Evolutionary conservation across 441 rosid species (phyloP).

Genomic region (Iberis amara): DNA sequence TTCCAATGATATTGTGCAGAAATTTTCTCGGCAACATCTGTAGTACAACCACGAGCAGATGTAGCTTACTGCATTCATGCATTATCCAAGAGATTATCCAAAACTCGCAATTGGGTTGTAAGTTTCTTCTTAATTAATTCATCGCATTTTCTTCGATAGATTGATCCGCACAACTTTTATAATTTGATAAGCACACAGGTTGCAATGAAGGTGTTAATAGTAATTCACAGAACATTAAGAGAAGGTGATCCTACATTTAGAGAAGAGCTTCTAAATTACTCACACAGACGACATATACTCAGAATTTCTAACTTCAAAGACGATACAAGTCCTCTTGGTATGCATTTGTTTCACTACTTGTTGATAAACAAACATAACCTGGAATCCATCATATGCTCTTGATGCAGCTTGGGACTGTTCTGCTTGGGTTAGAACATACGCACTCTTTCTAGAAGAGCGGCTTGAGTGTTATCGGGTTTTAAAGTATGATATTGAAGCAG

Average conservation of each 20-base stretch:
- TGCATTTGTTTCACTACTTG: constrained; percentile 24
- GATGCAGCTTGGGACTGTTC: constrained; percentile 87
- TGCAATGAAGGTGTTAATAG: constrained; percentile 82
- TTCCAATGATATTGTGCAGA: constrained; percentile 42
- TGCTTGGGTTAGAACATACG: constrained; percentile 86
- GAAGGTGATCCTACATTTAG: constrained; percentile 97
- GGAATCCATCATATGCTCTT: constrained; percentile 25
- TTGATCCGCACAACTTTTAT: no score
- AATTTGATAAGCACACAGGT: constrained; percentile 39
- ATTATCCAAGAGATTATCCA: constrained; percentile 72
- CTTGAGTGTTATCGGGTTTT: constrained; percentile 83
- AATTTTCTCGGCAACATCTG: constrained; percentile 83
- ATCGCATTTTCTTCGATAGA: not conserved
- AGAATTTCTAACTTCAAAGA: constrained; percentile 95
- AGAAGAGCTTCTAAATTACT: constrained; percentile 85
- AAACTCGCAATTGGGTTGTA: constrained; percentile 80
- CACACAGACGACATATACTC: constrained; percentile 86
- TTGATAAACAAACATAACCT: no score
- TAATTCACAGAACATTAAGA: constrained; percentile 91
- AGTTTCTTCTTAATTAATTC: not conserved
- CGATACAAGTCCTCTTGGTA: constrained; percentile 91
- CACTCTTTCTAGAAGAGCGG: constrained; percentile 85
- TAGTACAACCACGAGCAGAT: constrained; percentile 90
- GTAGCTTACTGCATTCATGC: constrained; percentile 95
- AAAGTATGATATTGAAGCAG: constrained; percentile 80